Evolutionary conservation across 176 grass and related monocot species (phyloP), one percentile per base, ranked within the genome.

Genomic region (Panicum miliaceum): DNA sequence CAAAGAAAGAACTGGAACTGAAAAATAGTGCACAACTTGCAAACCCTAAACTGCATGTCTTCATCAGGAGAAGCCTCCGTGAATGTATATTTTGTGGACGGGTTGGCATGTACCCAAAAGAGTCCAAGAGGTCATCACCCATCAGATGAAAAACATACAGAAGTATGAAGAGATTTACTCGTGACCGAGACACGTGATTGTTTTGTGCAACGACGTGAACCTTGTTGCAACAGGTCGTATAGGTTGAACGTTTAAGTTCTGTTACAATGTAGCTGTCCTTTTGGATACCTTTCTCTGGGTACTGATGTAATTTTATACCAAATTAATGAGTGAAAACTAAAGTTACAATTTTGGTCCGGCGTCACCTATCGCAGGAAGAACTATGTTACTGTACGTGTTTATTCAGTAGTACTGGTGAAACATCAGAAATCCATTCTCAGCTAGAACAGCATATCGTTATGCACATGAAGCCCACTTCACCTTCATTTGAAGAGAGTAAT

Each of bases 1-100:
- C 95, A 90, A 82, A 92, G 87, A 91, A 98, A 94, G 85, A 93
- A 87, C 82, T 90, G 89, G 87, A 95, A 87, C 88, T 98, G 91
- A 98, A 85, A 79, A 73, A 48, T 79, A 76, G 75, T 78, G 15
- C 48, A 52, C 45, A 60, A 41, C 36, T 82, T 71, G 58, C 78
- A 35, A 50, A 79, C 65, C 54, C 38, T 73, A 48, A 79, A 56
- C 51, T 71, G 52, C 90, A 47, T 52, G 78, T 68, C 58, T 69
- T 43, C 90, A 34, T 60, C 53, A 60, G 64, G 70, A 57, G 81
- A 53, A 52, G 67, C 61, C 65, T 51, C 60, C 78, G 3, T 82
- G 77, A 88, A 73, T 85, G 82, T 91, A 59, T 78, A 85, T 84
- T 78, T 78, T 78, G 37, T 83, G 53, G 82, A 40, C 12, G 6